These are phyloP conservation scores for Colletotrichum phormii DNA, from an alignment of 2,329 filamentous ascomycete species.

Conservation along the genomic window DNA sequence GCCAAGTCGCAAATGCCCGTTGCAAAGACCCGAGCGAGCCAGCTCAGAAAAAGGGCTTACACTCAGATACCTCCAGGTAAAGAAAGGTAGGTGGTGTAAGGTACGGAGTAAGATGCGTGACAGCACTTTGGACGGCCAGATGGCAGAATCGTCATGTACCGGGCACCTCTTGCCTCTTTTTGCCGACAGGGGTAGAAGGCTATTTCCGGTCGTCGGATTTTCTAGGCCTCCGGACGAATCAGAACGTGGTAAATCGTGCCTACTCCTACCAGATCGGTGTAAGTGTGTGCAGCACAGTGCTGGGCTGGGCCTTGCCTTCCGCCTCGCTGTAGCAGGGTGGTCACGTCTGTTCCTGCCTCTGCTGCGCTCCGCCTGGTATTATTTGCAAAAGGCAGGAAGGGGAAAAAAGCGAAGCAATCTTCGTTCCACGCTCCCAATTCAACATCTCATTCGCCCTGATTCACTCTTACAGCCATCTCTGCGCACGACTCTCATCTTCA, in stretches of 20 bases:
- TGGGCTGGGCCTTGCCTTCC: constrained; percentile 38
- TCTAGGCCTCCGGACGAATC: constrained; percentile 45
- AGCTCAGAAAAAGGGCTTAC: constrained; percentile 22
- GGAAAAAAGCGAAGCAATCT: constrained; percentile 33
- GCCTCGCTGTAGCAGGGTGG: constrained; percentile 37
- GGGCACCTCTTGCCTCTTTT: constrained; percentile 10
- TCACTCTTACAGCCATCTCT: constrained; percentile 22
- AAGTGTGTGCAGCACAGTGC: constrained; percentile 38
- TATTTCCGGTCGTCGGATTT: constrained; percentile 44
- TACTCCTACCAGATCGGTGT: constrained; percentile 44
- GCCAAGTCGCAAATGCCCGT: constrained; percentile 31
- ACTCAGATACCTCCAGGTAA: constrained; percentile 1
- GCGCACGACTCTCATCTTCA: constrained; percentile 18
- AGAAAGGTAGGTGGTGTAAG: not conserved
- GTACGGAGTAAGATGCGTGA: not conserved
- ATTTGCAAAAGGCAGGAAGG: constrained; percentile 37
- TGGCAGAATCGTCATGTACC: constrained; percentile 18
- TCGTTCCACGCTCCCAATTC: constrained; percentile 23
- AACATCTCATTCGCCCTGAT: constrained; percentile 24
- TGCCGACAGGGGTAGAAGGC: constrained; percentile 17
- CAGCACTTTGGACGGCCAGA: constrained; percentile 9
- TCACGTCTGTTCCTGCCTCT: constrained; percentile 36
- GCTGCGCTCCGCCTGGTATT: constrained; percentile 34
- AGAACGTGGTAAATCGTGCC: constrained; percentile 25
- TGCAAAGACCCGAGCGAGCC: constrained; percentile 29